Conservation (phyloP, 2,329 filamentous ascomycete genomes). For the Penicillium paneum region DNA sequence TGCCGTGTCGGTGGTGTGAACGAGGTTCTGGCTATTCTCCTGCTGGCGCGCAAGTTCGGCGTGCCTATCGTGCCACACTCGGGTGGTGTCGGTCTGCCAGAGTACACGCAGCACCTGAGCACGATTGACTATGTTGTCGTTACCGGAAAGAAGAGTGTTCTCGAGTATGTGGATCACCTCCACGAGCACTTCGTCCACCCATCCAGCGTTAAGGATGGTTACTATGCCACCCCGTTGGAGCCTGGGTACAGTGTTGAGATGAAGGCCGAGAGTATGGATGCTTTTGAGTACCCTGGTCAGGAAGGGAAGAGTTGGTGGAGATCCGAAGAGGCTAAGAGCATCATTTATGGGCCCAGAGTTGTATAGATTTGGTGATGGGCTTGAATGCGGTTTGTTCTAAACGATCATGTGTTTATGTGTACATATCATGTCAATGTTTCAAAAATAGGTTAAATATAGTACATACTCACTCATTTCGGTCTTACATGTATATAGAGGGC, state of each 20-base stretch:
- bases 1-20: constrained; percentile 88
- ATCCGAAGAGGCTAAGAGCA: constrained; percentile 71
- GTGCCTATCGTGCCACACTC: constrained; percentile 86
- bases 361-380: constrained; percentile 19
- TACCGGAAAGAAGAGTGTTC: constrained; percentile 71
- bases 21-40: constrained; percentile 83
- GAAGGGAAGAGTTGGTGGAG: constrained; percentile 82
- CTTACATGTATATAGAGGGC: background rate
- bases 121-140: constrained; percentile 93
- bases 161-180: constrained; percentile 90
- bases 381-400: background rate
- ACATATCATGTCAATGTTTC: constrained; percentile 22
- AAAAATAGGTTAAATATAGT: constrained; percentile 8
- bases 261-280: constrained; percentile 82
- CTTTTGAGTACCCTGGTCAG: constrained; percentile 71
- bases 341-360: constrained; percentile 57
- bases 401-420: constrained; percentile 11
- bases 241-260: constrained; percentile 92
- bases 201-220: constrained; percentile 74
- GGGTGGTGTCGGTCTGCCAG: constrained; percentile 83
- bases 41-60: constrained; percentile 67
- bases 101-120: constrained; percentile 89
- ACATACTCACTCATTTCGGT: background rate
- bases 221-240: constrained; percentile 79
- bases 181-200: constrained; percentile 92